phyloP scores from a whole-genome alignment of 164 flowering plant genomes.

The Chimonanthus salicifolius region DNA sequence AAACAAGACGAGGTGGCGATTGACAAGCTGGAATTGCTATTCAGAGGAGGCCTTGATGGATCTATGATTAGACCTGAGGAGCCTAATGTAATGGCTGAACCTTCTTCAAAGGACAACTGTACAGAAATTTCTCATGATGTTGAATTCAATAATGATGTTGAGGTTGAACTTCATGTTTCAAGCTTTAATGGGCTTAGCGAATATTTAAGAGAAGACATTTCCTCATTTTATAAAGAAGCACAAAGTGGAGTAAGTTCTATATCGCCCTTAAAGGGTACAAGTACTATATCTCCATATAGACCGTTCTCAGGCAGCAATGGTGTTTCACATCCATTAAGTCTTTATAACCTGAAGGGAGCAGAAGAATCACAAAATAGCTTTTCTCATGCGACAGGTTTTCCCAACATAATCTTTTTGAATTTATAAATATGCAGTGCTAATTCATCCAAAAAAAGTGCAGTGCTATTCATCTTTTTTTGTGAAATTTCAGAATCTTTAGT shows the following conservation, averaged over 20 bases:
- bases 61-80: constrained; percentile 13
- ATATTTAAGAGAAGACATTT: constrained; percentile 36
- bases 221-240: constrained; percentile 42
- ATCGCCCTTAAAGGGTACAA: constrained; percentile 19
- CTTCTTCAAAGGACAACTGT: constrained; percentile 6
- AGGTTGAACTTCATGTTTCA: constrained; percentile 16
- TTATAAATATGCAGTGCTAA: no score
- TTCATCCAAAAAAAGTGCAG: neutral
- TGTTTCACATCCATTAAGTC: constrained; percentile 19
- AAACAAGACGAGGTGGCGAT: constrained; percentile 14
- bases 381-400: constrained; percentile 35
- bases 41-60: constrained; percentile 11
- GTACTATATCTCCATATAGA: constrained; percentile 21
- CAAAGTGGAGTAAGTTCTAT: constrained; percentile 17
- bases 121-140: constrained; percentile 12
- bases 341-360: constrained; percentile 11
- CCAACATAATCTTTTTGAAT: neutral
- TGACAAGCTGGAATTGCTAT: constrained; percentile 17
- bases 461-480: constrained; percentile 5
- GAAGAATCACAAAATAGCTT: constrained; percentile 19
- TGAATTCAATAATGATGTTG: constrained; percentile 11
- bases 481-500: constrained; percentile 27
- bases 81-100: constrained; percentile 9
- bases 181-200: constrained; percentile 14
- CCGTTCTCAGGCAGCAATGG: constrained; percentile 11